Conservation (phyloP, 805 yeast species). For the Jamesozyma jinghongensis region DNA sequence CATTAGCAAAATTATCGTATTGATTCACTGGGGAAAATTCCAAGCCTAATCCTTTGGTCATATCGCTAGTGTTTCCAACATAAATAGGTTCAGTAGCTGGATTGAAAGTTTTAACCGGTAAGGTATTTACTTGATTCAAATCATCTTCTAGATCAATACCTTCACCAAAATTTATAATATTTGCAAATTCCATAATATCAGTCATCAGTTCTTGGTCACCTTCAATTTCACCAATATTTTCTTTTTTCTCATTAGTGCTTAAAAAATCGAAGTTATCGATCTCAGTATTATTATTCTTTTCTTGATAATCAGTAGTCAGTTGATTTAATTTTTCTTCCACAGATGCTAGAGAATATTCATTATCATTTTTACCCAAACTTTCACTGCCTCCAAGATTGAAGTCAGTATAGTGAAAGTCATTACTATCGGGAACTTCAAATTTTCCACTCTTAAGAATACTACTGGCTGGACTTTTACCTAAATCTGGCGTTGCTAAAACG, state of each 20-base stretch:
- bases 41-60: background rate
- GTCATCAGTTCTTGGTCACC: constrained; percentile 32
- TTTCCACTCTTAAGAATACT: constrained; percentile 31
- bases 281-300: constrained; percentile 6
- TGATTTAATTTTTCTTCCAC: constrained; percentile 24
- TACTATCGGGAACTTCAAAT: constrained; percentile 11
- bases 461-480: constrained; percentile 31
- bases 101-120: constrained; percentile 2
- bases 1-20: background rate
- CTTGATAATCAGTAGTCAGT: constrained; percentile 14
- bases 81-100: constrained; percentile 2
- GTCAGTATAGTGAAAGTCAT: background rate
- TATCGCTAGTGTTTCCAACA: background rate
- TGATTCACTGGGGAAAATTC: background rate
- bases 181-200: constrained; percentile 39
- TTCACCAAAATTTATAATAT: constrained; percentile 39
- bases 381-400: background rate
- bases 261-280: too few relatives aligned
- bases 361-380: background rate
- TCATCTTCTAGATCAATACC: constrained; percentile 32
- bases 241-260: background rate
- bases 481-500: constrained; percentile 30
- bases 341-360: constrained; percentile 19
- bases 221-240: constrained; percentile 2
- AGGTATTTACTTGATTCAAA: constrained; percentile 7